Conservation (phyloP, 768 basidiomycete species). For the Naematelia aurantialba region DNA sequence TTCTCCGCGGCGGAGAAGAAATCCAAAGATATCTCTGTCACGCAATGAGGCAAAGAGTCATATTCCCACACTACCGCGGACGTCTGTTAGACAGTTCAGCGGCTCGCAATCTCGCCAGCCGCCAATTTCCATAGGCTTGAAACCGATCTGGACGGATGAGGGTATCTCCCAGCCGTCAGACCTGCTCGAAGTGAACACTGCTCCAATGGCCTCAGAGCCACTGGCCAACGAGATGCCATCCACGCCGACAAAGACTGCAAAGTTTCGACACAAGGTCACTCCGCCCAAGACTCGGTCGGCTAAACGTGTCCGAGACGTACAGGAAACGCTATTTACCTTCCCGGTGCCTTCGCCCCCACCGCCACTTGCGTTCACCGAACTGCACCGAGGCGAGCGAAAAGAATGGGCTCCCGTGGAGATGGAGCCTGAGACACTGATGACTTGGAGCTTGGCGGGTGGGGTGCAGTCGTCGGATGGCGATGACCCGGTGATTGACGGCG, state of each 20-base stretch:
- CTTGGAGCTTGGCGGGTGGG: constrained; percentile 27
- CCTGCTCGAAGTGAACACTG: no score
- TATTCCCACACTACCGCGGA: not conserved
- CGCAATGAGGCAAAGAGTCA: not conserved
- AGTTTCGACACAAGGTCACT: constrained; percentile 23
- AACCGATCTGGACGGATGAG: not conserved
- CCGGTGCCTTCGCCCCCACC: constrained; percentile 20
- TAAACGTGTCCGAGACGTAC: constrained; percentile 1
- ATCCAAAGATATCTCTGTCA: not conserved
- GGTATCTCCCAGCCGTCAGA: not conserved
- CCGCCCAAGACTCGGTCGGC: constrained; percentile 22
- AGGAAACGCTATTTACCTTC: constrained; percentile 23
- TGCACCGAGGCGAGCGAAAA: not conserved
- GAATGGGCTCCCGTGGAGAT: constrained; percentile 26
- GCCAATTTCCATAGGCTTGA: not conserved
- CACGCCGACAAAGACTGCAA: not conserved
- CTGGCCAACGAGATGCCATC: not conserved
- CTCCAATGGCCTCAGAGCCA: no score
- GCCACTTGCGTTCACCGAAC: constrained; percentile 15
- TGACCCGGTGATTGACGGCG: not conserved
- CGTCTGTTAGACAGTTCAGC: not conserved
- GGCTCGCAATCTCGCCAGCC: not conserved
- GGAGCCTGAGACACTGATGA: constrained; percentile 36
- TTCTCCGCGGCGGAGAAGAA: not conserved
- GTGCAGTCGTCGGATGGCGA: not conserved